phyloP scores from a whole-genome alignment of 2,329 filamentous ascomycete species.

The Diaporthe citrichinensis region DNA sequence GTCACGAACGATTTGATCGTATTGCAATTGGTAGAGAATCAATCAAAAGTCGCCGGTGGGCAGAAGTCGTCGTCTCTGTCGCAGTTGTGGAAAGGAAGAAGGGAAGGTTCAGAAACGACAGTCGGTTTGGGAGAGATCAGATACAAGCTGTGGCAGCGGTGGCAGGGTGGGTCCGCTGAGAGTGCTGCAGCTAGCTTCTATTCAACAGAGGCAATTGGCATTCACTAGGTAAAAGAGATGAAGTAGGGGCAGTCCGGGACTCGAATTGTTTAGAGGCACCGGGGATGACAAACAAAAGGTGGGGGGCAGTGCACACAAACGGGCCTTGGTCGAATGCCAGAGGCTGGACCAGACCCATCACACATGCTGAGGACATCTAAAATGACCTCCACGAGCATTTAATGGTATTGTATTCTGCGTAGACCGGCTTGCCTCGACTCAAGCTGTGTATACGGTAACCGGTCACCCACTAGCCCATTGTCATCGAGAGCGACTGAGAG shows the following conservation, averaged over 20 bases:
- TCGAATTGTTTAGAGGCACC: neutral
- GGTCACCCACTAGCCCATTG: too few species aligned
- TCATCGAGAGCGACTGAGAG: too few species aligned
- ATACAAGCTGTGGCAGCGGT: neutral
- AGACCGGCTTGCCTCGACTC: too few species aligned
- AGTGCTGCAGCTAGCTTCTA: neutral
- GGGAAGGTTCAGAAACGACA: neutral
- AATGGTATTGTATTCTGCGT: neutral
- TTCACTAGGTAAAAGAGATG: neutral
- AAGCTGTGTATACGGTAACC: too few species aligned
- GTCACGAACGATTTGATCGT: neutral
- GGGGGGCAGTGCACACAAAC: neutral
- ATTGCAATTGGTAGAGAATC: constrained; percentile 9
- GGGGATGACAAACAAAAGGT: neutral
- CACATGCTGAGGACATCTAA: too few species aligned
- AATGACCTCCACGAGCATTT: neutral
- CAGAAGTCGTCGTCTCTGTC: constrained; percentile 13
- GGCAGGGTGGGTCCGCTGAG: neutral
- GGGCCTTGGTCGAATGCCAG: neutral
- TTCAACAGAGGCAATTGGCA: neutral
- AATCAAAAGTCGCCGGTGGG: neutral
- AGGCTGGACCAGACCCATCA: neutral
- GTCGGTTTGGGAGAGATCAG: neutral
- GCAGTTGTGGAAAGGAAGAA: constrained; percentile 21
- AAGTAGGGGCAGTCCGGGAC: neutral